phyloP scores from a whole-genome alignment of 805 yeast genomes.

The Spathaspora arborariae region DNA sequence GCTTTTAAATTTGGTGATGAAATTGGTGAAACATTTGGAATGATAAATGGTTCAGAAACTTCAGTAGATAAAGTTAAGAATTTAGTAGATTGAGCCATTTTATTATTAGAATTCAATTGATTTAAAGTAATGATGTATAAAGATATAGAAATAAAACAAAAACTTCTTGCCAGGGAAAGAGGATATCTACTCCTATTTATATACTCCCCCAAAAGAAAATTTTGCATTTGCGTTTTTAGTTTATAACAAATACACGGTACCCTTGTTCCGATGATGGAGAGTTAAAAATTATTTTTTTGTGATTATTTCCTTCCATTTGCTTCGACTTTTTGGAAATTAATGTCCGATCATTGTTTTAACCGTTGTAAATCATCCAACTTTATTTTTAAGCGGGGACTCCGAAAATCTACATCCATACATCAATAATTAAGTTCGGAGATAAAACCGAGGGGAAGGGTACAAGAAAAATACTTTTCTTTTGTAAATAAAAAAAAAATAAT shows the following conservation, averaged over 20 bases:
- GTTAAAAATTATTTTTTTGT: not conserved
- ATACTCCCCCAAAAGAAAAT: not conserved
- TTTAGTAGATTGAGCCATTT: not conserved
- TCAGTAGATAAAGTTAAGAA: conserved; percentile 57
- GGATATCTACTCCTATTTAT: not conserved
- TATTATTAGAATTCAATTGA: not conserved
- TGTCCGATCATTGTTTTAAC: not conserved
- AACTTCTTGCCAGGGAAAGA: too few relatives aligned
- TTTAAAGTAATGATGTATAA: too few relatives aligned
- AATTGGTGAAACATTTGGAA: conserved; percentile 60
- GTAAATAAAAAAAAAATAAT: not conserved
- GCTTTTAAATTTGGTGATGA: conserved; percentile 28
- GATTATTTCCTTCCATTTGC: not conserved
- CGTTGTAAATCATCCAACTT: not conserved
- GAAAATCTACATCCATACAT: conserved; percentile 1
- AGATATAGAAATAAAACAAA: too few relatives aligned
- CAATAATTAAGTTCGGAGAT: conserved; percentile 1
- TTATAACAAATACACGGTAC: too few relatives aligned
- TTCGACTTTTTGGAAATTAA: not conserved
- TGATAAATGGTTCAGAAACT: conserved; percentile 58
- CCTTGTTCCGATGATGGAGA: not conserved
- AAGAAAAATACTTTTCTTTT: too few relatives aligned
- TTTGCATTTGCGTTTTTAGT: too few relatives aligned
- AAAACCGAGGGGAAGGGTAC: not conserved
- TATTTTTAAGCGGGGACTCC: conserved; percentile 4